Base-by-base conservation (phyloP, 1,284 basidiomycete genomes). In the Microbotryum saponariae region DNA sequence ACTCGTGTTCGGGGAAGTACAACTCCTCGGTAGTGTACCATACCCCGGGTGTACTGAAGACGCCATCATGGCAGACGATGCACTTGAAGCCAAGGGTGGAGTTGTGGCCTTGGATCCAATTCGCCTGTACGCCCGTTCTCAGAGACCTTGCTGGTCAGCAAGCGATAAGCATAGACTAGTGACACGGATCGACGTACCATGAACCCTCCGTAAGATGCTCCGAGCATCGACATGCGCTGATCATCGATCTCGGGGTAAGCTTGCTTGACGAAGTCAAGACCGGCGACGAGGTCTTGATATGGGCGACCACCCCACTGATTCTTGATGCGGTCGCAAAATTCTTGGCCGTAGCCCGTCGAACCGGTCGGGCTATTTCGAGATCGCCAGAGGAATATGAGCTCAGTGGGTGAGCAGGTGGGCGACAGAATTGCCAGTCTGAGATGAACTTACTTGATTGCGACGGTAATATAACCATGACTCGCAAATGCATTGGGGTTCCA, bases 71-170 rank as follows among this genome's bases (percentile, higher is more conserved):
- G 48, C 62, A 87, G 18, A 92, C 83, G 48, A 96, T 79, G 2
- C 89, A 88, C 79, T 92, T 93, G 81, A 96, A 94, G 27, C 82
- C 82, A 73, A 89, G 88, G 6, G 80, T 62, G 64, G 91, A 87
- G 18, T 91, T 90, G 75, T 94, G 89, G 0, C 91, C 89, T 58
- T 92, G 88, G 64, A 94, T 91, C 89, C 89, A 96, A 75, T 91
- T 94, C 52, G 74, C 37, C 37, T 42, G 37, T 42, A 42, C 14
- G 37, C 12, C 37, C 65, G 48, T 56, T 45, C 25, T 53, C 31
- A 37, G 21, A 49, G 25, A n/a, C 27, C 9, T n/a, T 48, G 29
- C 29, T 42, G 16, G 37, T 42, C 37, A 42, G 37, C 37, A 42
- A 42, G 47, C 8, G 20, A 49, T 51, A 9, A 23, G 6, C 44